Base-by-base conservation (phyloP, 768 basidiomycete species). In the Collybia sordida region DNA sequence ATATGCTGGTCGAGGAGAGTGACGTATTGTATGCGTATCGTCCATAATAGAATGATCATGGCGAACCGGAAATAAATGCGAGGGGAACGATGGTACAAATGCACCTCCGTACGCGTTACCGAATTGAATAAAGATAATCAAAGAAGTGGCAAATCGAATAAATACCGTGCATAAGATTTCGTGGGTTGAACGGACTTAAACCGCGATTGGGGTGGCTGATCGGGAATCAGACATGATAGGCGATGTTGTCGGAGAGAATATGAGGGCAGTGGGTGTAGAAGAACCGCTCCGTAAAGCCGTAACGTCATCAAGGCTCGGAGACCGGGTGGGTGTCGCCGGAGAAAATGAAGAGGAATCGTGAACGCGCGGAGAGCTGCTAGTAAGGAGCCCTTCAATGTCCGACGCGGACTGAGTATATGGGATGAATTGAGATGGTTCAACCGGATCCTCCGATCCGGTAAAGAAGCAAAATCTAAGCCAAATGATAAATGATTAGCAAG, bases 401-500 rank as follows among this genome's bases (percentile, higher is more conserved):
- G 82, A 82, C 2, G 72, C 75, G 14, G 82, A 82, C 21, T 69
- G 71, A n/a, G 73, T 67, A 18, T 72, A 66, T 15, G 71, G 64
- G 9, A 67, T 50, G 14, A 54, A 55, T 27, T 55, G 42, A 23
- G 55, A 27, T 25, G 51, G 15, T 42, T 31, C 18, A 12, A 6
- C 31, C 11, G 14, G 14, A 18, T 23, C 36, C 15, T 38, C 45
- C 17, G 45, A 47, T 47, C 89, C 89, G 2, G 89, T 90, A 67
- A 80, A 91, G 68, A 90, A 91, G 70, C 89, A 91, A 65, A 86
- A 90, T 58, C 89, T 91, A 48, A 36, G 54, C 18, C 4, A 36
- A 15, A 45, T 5, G 6, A 31, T 61, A 47, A 38, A 45, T 28
- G 43, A 52, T 49, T 23, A 59, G 52, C 38, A n/a, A 21, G 22